Evolutionary conservation across 805 yeast species (phyloP), one percentile per base, ranked within the genome.

Genomic region (Nakazawaea molendinolei): DNA sequence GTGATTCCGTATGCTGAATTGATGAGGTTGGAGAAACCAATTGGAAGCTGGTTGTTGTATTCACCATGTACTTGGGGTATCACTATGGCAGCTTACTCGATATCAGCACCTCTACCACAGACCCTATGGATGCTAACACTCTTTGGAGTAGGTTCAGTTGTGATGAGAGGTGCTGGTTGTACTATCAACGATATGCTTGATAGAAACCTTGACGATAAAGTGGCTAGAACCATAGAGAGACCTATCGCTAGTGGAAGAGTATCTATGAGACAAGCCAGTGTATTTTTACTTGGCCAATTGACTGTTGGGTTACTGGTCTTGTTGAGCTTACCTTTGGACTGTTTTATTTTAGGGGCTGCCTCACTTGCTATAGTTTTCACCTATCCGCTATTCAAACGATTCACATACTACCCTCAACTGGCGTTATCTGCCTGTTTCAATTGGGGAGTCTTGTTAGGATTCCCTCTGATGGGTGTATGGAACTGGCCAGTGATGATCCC

Each of bases 81-180:
- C 37, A 68, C 90, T 0, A 81, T 89, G 79, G 97, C 96, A 1
- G 90, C 94, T 0, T 81, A 70, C 45, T 65, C 76, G 46, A 58
- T 78, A 2, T 60, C 76, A 2, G 95, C 96, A 0, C 79, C 95
- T 0, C 36, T 86, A 1, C 42, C 72, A 0, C 69, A 76, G 1
- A 79, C 90, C 0, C 41, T 69, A 0, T 71, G 69, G 50, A 85
- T 79, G 51, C 53, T 86, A 23, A 69, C 74, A 0, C 61, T 87
- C 10, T 92, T 87, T 53, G 78, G 90, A 4, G 65, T 81, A 4
- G 99, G 99, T 10, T 74, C 97, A 0, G 50, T 89, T 26, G 68
- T 90, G 13, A 92, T 94, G 95, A 73, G 99, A 56, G 96, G 97
- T 19, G 97, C 96, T 2, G 99, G 98, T 0, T 92, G 99, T 56